phyloP scores from a whole-genome alignment of 176 grass and related monocot genomes.

The Eleusine indica region DNA sequence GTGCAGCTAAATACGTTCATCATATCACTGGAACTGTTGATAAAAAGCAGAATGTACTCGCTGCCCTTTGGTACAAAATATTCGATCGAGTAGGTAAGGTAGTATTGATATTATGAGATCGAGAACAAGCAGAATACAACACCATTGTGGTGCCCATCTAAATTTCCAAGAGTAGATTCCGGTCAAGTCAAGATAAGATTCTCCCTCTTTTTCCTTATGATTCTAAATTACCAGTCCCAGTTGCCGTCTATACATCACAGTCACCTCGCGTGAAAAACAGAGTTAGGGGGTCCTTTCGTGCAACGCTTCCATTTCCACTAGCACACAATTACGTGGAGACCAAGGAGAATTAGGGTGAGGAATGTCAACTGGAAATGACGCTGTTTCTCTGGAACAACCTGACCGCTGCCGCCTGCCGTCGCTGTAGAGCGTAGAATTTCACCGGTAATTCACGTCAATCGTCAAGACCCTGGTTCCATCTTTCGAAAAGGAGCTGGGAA shows the following conservation, averaged over 20 bases:
- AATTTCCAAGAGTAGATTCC: constrained; percentile 37
- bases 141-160: neutral
- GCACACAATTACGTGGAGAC: neutral
- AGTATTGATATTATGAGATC: neutral
- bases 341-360: neutral
- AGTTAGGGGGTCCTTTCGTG: too few species aligned
- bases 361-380: neutral
- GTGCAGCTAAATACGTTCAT: neutral
- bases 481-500: neutral
- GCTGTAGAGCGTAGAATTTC: neutral
- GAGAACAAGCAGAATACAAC: neutral
- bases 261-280: too few species aligned
- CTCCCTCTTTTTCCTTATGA: neutral
- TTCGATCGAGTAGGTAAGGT: neutral
- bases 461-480: neutral
- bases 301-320: neutral
- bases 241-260: too few species aligned
- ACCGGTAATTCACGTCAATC: neutral
- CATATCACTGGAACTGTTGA: neutral
- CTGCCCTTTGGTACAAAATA: neutral
- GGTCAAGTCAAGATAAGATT: constrained; percentile 43
- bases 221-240: constrained; percentile 4
- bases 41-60: neutral
- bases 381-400: neutral
- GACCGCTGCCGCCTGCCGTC: neutral